A percentile compares a stretch with the other conserved stretches of the same genome.
Conservation (phyloP, 2,329 filamentous ascomycete species). For the Pseudopithomyces chartarum region DNA sequence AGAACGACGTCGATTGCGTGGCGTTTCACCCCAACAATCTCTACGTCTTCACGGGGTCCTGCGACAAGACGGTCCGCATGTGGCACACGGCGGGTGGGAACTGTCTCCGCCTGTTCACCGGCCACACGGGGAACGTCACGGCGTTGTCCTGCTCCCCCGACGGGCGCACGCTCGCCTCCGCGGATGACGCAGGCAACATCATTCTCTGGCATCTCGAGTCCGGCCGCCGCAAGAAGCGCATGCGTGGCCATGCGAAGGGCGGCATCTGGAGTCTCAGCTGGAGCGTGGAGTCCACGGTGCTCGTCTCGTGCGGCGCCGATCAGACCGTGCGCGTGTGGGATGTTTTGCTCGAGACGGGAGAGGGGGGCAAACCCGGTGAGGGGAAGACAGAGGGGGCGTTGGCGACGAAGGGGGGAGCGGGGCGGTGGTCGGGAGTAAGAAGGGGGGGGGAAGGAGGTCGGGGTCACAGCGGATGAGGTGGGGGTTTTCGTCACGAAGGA, state of each 20-base stretch:
- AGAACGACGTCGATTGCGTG: constrained; percentile 89
- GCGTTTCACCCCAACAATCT: constrained; percentile 93
- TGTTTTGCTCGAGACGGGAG: constrained; percentile 71
- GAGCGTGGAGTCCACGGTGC: constrained; percentile 87
- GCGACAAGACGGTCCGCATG: constrained; percentile 95
- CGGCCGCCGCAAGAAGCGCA: constrained; percentile 85
- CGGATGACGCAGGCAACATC: constrained; percentile 86
- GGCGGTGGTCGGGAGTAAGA: constrained; percentile 45
- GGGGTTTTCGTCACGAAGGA: constrained; percentile 96
- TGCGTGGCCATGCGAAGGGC: constrained; percentile 90
- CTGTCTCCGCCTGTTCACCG: constrained; percentile 88
- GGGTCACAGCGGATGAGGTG: constrained; percentile 91
- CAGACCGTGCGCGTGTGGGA: constrained; percentile 96
- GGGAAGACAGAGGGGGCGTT: constrained; percentile 56
- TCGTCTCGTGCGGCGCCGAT: constrained; percentile 89
- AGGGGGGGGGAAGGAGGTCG: constrained; percentile 88
- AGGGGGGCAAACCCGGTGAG: constrained; percentile 52
- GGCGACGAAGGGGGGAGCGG: constrained; percentile 55
- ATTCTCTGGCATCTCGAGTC: constrained; percentile 93
- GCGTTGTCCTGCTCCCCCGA: constrained; percentile 84
- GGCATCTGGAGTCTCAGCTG: constrained; percentile 94
- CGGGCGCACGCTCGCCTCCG: constrained; percentile 88
- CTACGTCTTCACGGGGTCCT: constrained; percentile 91
- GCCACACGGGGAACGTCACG: constrained; percentile 86
- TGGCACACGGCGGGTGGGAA: constrained; percentile 90